A percentile compares a stretch with the other conserved stretches of the same genome.
Evolutionary conservation across 352 stramenopile genomes (phyloP).

Genomic region (Phytopythium vexans): DNA sequence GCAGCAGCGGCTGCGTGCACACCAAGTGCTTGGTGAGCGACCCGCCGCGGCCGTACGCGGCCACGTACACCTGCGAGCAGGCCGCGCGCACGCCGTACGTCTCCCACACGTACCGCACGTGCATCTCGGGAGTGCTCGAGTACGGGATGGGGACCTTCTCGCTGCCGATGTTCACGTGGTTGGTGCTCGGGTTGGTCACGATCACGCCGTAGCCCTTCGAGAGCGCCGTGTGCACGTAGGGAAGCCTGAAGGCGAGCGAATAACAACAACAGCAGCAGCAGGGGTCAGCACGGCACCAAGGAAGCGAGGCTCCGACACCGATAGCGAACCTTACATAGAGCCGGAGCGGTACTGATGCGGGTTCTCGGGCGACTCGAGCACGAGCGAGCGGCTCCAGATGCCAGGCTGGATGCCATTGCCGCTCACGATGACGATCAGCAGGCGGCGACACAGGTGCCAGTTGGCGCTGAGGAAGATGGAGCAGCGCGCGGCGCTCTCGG

Average conservation of each 20-base stretch:
- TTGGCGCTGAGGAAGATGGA: slow-evolving; percentile 83
- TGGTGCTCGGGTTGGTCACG: slow-evolving; percentile 79
- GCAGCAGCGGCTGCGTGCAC: slow-evolving; percentile 59
- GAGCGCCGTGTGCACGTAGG: slow-evolving; percentile 75
- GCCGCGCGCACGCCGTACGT: slow-evolving; percentile 66
- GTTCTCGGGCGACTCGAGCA: slow-evolving; percentile 65
- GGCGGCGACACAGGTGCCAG: slow-evolving; percentile 73
- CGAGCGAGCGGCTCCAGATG: slow-evolving; percentile 83
- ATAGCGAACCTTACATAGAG: slow-evolving; percentile 45
- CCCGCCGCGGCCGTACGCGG: slow-evolving; percentile 69
- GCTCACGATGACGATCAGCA: slow-evolving; percentile 77
- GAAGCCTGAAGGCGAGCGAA: slow-evolving; percentile 26
- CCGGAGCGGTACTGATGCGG: slow-evolving; percentile 79
- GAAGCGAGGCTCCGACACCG: background rate
- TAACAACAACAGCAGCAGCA: background rate
- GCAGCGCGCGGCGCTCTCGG: slow-evolving; percentile 59
- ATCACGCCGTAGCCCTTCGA: slow-evolving; percentile 81
- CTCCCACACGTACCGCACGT: slow-evolving; percentile 83
- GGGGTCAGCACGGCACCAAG: too few relatives aligned
- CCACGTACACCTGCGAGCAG: slow-evolving; percentile 79
- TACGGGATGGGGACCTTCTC: slow-evolving; percentile 77
- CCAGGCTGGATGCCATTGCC: slow-evolving; percentile 83
- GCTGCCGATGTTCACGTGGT: slow-evolving; percentile 61
- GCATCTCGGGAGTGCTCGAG: slow-evolving; percentile 73
- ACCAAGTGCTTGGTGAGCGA: slow-evolving; percentile 74